Percentiles rank a stretch among this genome's conserved stretches.
Conservation (phyloP, 192 early-diverging fungal genomes). For the Coemansia sp. region DNA sequence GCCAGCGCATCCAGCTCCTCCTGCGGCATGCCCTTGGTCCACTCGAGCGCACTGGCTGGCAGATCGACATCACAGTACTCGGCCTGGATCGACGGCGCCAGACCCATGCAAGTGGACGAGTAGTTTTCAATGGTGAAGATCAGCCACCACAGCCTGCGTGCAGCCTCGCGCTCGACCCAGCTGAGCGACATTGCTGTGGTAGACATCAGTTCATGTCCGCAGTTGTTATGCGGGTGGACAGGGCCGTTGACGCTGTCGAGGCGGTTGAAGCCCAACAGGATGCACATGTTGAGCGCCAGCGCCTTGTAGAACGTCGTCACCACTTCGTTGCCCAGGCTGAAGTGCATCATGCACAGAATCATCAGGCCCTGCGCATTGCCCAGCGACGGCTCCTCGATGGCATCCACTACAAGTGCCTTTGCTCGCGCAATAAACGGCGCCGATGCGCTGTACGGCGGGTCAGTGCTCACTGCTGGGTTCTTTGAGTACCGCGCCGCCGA, state of each 20-base stretch:
- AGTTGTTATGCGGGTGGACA: conserved; percentile 21
- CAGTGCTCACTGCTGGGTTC: conserved; percentile 39
- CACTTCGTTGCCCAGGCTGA: conserved; percentile 45
- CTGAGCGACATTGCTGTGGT: conserved; percentile 35
- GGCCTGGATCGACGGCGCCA: conserved; percentile 54
- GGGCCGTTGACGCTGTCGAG: conserved; percentile 49
- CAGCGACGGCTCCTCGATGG: conserved; percentile 49
- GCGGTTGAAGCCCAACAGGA: conserved; percentile 50
- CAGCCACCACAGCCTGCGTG: conserved; percentile 53
- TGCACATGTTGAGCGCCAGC: conserved; percentile 53
- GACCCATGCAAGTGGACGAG: conserved; percentile 47
- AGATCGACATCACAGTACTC: conserved; percentile 51
- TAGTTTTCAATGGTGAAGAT: conserved; percentile 55
- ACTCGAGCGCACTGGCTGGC: conserved; percentile 45
- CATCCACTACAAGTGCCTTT: conserved; percentile 40
- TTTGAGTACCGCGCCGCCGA: conserved; percentile 50
- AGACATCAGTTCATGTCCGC: conserved; percentile 21
- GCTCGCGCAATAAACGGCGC: conserved; percentile 36
- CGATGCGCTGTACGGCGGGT: conserved; percentile 49
- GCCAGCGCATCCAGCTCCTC: background rate
- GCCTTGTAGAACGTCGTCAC: conserved; percentile 47
- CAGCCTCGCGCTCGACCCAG: conserved; percentile 54
- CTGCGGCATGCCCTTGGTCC: conserved; percentile 27
- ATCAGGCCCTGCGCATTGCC: conserved; percentile 52
- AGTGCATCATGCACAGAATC: conserved; percentile 53